Percentiles rank a stretch among this genome's conserved stretches.
These are phyloP conservation scores for Berkeleyomyces rouxiae DNA, from an alignment of 2,329 filamentous ascomycete genomes.

Conservation along the genomic window DNA sequence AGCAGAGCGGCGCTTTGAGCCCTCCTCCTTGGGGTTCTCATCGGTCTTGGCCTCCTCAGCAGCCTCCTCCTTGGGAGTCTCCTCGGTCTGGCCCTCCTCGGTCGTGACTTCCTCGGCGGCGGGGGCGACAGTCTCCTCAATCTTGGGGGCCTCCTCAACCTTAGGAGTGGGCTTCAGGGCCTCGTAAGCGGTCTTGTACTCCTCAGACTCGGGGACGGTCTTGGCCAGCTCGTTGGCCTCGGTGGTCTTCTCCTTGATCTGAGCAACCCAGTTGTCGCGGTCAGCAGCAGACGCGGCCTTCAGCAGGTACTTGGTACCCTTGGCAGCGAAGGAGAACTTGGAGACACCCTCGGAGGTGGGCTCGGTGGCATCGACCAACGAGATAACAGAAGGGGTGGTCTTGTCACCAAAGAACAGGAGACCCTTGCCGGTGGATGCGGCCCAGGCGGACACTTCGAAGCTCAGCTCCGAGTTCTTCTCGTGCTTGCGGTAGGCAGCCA, in stretches of 20 bases:
- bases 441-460: conserved; percentile 74
- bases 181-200: conserved; percentile 75
- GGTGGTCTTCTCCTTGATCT: conserved; percentile 64
- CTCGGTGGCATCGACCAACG: conserved; percentile 56
- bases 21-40: conserved; percentile 19
- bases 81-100: conserved; percentile 21
- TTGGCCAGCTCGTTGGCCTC: conserved; percentile 73
- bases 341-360: conserved; percentile 56
- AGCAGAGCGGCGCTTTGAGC: conserved; percentile 42
- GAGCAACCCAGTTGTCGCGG: conserved; percentile 82
- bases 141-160: conserved; percentile 29
- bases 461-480: conserved; percentile 67
- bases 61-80: conserved; percentile 19
- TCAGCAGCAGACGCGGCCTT: conserved; percentile 60
- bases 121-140: conserved; percentile 25
- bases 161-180: conserved; percentile 38
- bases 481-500: conserved; percentile 63
- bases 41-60: conserved; percentile 23
- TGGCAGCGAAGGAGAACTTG: conserved; percentile 75
- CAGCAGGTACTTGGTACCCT: conserved; percentile 86
- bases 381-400: conserved; percentile 62
- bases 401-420: conserved; percentile 86
- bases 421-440: conserved; percentile 84
- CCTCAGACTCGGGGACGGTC: conserved; percentile 58
- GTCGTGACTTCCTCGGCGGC: conserved; percentile 19